Percentiles rank a stretch among this genome's conserved stretches.
Conservation (phyloP, 2,329 filamentous ascomycete genomes). For the Claviceps sp. region DNA sequence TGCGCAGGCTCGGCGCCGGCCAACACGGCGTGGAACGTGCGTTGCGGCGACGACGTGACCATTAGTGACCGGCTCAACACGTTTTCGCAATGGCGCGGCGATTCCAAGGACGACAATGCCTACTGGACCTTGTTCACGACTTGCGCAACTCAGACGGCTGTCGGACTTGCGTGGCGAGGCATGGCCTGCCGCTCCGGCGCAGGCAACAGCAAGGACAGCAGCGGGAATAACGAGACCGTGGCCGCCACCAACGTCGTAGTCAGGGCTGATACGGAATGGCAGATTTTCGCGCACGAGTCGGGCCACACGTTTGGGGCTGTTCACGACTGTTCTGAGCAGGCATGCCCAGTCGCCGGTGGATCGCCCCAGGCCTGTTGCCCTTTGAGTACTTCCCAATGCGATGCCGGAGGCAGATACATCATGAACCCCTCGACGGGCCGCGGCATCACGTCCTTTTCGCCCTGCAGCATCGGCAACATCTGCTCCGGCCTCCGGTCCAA, state of each 20-base stretch:
- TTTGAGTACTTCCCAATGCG: conserved; percentile 50
- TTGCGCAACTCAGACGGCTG: conserved; percentile 69
- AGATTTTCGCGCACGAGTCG: conserved; percentile 87
- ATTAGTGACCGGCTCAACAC: conserved; percentile 72
- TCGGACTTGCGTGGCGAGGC: conserved; percentile 86
- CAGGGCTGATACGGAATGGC: conserved; percentile 74
- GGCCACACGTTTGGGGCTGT: conserved; percentile 94
- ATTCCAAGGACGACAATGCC: conserved; percentile 64
- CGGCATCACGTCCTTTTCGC: conserved; percentile 67
- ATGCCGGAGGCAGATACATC: conserved; percentile 69
- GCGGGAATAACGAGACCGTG: conserved; percentile 53
- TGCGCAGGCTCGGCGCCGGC: conserved; percentile 59
- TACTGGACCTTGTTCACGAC: conserved; percentile 86
- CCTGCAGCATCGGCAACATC: conserved; percentile 85
- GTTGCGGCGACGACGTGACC: conserved; percentile 47
- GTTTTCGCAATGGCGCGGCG: conserved; percentile 81
- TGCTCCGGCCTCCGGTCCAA: conserved; percentile 74
- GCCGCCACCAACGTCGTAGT: conserved; percentile 84
- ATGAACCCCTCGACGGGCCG: conserved; percentile 86
- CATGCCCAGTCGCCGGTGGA: conserved; percentile 49
- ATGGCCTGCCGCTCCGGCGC: conserved; percentile 61
- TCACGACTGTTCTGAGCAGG: conserved; percentile 68
- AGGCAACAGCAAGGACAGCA: conserved; percentile 33
- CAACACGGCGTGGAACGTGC: conserved; percentile 72
- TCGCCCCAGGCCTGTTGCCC: conserved; percentile 61